These are phyloP conservation scores for Fusarium redolens DNA, from an alignment of 2,329 filamentous ascomycete genomes.

Conservation along the genomic window DNA sequence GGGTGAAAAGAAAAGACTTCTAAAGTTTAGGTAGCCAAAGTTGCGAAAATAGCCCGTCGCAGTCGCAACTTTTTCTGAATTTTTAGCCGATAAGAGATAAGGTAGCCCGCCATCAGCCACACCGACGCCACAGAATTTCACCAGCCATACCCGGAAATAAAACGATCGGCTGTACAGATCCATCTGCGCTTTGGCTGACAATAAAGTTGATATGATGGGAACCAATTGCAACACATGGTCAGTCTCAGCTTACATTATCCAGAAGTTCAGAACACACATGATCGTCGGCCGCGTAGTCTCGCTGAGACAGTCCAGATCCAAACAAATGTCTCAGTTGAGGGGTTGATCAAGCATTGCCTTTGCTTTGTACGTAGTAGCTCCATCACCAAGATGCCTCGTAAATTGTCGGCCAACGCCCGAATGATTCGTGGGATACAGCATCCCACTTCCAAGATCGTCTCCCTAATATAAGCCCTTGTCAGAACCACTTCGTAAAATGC, in stretches of 20 bases:
- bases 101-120: neutral
- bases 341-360: neutral
- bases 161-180: neutral
- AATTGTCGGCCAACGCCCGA: constrained; percentile 3
- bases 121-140: neutral
- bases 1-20: neutral
- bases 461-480: constrained; percentile 22
- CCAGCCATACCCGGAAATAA: neutral
- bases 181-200: neutral
- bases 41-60: constrained; percentile 12
- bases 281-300: constrained; percentile 14
- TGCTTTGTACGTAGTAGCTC: neutral
- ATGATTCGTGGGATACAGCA: constrained; percentile 3
- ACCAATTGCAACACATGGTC: constrained; percentile 6
- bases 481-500: constrained; percentile 5
- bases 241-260: constrained; percentile 5
- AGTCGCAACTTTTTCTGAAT: constrained; percentile 38
- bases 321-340: constrained; percentile 2
- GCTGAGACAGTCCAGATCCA: neutral
- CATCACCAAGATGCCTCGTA: neutral
- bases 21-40: neutral
- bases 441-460: neutral
- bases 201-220: constrained; percentile 2
- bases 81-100: constrained; percentile 39
- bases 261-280: constrained; percentile 4